A percentile compares a stretch with the other conserved stretches of the same genome.
phyloP scores from a whole-genome alignment of 2,329 filamentous ascomycete species.

The Cryphonectria naterciae region DNA sequence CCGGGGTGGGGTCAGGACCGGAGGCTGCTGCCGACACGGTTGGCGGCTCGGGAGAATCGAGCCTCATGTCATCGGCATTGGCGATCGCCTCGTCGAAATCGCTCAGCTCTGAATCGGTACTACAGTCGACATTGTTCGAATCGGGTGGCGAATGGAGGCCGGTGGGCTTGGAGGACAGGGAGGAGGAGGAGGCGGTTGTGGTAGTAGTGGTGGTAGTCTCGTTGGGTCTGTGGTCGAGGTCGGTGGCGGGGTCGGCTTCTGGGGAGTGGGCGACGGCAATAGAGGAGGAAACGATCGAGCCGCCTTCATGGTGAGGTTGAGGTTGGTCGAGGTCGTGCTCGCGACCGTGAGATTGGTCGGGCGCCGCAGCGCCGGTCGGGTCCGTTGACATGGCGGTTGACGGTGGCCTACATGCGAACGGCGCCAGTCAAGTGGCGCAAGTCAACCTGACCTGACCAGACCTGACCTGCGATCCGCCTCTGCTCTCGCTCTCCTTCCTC shows the following conservation, averaged over 20 bases:
- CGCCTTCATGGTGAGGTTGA: conserved; percentile 51
- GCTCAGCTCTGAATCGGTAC: conserved; percentile 66
- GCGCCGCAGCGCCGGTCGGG: conserved; percentile 54
- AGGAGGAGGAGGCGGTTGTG: conserved; percentile 33
- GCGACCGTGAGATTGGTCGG: conserved; percentile 31
- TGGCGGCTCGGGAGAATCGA: conserved; percentile 29
- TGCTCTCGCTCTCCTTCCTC: conserved; percentile 1
- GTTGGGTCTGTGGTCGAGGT: conserved; percentile 19
- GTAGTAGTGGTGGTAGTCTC: conserved; percentile 35
- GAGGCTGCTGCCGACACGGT: conserved; percentile 24
- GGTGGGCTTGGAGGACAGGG: conserved; percentile 44
- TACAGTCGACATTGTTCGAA: conserved; percentile 64
- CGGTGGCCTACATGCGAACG: conserved; percentile 49
- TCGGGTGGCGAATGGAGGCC: conserved; percentile 67
- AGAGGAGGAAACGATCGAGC: conserved; percentile 43
- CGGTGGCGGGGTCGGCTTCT: conserved; percentile 34
- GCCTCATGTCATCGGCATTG: conserved; percentile 36
- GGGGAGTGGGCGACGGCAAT: conserved; percentile 39
- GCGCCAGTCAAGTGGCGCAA: conserved; percentile 28
- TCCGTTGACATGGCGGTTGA: conserved; percentile 57
- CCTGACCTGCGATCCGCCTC: background rate
- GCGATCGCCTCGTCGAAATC: conserved; percentile 62
- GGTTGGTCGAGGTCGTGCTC: conserved; percentile 31
- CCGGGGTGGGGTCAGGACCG: conserved; percentile 22
- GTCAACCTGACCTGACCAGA: background rate